Evolutionary conservation across 2,329 filamentous ascomycete genomes (phyloP), one percentile per base, ranked within the genome.

Genomic region (Aspergillus sergii): DNA sequence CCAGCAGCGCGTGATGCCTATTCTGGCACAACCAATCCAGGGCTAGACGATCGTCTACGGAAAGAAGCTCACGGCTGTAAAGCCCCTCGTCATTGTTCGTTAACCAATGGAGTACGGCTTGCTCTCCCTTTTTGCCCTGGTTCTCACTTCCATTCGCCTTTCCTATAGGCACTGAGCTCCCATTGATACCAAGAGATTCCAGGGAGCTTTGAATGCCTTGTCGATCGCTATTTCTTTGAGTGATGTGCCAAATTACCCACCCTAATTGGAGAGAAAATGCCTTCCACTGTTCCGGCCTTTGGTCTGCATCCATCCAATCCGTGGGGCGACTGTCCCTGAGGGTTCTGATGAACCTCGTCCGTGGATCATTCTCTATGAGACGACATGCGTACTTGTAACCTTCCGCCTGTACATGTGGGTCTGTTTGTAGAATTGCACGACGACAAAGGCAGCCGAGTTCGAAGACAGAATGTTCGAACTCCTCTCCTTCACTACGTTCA

Each of bases 401-500:
- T 26, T 64, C 43, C 0, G 58, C 16, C 3, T 66, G 66, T 2
- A 66, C 57, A 11, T 12, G 12, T 1, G 58, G 28, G 8, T 68
- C 58, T 1, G 9, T 48, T 1, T 64, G 43, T 3, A 74, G 8
- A 41, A 76, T 61, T 7, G 73, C 73, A 7, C 61, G 67, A 5
- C 66, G 69, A 48, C 73, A 75, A 10, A 76, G 62, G 26, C 65
- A 64, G 1, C 72, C 74, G 0, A 76, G 23, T 10, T 71, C 69
- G 19, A 69, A 69, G 0, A 70, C 46, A 7, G 72, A 74, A 5
- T 53, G 45, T 9, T 73, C 65, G 16, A 75, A 71, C 11, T 75
- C 69, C 5, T 43, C 12, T 1, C 64, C 64, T 6, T 69, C 69
- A 26, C 67, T 70, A 3, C 73, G 64, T 28, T 72, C 43, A 23